Evolutionary conservation across 2,329 filamentous ascomycete genomes (phyloP).

Genomic region (Nemania sp.): DNA sequence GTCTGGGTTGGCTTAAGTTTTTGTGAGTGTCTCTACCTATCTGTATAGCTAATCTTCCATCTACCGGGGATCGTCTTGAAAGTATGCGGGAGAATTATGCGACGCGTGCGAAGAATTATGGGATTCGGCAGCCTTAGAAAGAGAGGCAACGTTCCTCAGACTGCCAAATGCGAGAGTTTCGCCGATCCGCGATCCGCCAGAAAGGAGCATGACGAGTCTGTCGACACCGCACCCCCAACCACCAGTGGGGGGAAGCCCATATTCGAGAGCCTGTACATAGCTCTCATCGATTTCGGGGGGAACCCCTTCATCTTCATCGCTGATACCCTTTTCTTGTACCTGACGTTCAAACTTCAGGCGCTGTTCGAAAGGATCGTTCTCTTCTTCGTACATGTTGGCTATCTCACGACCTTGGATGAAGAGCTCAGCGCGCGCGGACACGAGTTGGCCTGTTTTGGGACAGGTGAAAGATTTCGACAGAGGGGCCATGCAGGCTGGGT

Average conservation of each 20-base stretch:
- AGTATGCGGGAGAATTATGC: constrained; percentile 23
- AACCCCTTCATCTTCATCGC: constrained; percentile 51
- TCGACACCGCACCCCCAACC: constrained; percentile 97
- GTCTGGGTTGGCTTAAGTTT: too few relatives aligned
- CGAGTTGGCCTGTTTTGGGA: constrained; percentile 67
- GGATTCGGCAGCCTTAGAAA: constrained; percentile 44
- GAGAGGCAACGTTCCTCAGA: constrained; percentile 67
- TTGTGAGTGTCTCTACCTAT: too few relatives aligned
- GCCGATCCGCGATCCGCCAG: constrained; percentile 75
- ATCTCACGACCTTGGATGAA: constrained; percentile 82
- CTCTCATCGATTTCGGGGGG: constrained; percentile 70
- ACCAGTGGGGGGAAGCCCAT: constrained; percentile 91
- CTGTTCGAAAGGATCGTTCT: constrained; percentile 90
- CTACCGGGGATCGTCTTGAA: neutral
- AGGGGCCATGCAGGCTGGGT: constrained; percentile 88
- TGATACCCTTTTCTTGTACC: constrained; percentile 43
- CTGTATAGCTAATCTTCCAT: neutral
- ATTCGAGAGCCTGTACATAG: constrained; percentile 83
- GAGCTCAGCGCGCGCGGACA: constrained; percentile 83
- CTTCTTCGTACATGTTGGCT: constrained; percentile 97
- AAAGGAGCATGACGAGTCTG: constrained; percentile 87
- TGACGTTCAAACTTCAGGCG: constrained; percentile 75
- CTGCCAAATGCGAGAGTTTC: constrained; percentile 91
- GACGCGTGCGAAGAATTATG: neutral
- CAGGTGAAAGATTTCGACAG: constrained; percentile 85